phyloP scores from a whole-genome alignment of 805 yeast genomes.

The Zygosaccharomyces rouxii region DNA sequence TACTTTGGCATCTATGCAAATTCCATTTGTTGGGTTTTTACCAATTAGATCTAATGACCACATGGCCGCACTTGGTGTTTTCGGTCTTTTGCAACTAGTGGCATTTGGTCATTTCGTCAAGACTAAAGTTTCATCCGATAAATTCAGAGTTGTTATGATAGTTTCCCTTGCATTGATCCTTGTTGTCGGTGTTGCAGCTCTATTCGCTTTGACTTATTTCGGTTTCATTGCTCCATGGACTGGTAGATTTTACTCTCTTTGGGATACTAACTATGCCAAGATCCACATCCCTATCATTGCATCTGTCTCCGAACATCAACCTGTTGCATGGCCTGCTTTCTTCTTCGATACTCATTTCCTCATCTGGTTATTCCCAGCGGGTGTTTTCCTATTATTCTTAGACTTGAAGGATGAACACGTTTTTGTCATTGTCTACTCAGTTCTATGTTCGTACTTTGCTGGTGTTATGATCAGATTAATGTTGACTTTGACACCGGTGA shows the following conservation, averaged over 20 bases:
- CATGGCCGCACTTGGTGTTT: conserved; percentile 96
- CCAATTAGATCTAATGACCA: conserved; percentile 97
- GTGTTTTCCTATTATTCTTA: conserved; percentile 84
- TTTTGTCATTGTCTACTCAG: conserved; percentile 84
- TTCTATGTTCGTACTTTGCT: conserved; percentile 94
- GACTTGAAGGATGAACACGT: conserved; percentile 89
- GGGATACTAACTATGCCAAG: conserved; percentile 98
- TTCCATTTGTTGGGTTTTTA: conserved; percentile 95
- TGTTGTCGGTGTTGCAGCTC: conserved; percentile 60
- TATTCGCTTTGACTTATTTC: conserved; percentile 75
- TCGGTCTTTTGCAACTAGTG: conserved; percentile 89
- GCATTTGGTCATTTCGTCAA: conserved; percentile 80
- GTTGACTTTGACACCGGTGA: conserved; percentile 93
- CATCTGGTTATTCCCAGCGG: conserved; percentile 98
- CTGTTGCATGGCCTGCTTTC: conserved; percentile 99
- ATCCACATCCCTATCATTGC: conserved; percentile 98
- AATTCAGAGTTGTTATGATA: conserved; percentile 65
- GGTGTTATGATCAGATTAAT: conserved; percentile 99
- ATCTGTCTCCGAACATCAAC: conserved; percentile 98
- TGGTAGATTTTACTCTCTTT: conserved; percentile 94
- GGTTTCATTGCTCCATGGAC: conserved; percentile 99
- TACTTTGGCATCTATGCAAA: conserved; percentile 98
- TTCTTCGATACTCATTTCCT: conserved; percentile 89
- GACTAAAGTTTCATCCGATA: conserved; percentile 62
- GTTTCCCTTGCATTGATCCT: conserved; percentile 56